A percentile compares a stretch with the other conserved stretches of the same genome.
Evolutionary conservation across 495 filamentous ascomycete genomes (phyloP).

Genomic region (Amphirosellinia nigrospora): DNA sequence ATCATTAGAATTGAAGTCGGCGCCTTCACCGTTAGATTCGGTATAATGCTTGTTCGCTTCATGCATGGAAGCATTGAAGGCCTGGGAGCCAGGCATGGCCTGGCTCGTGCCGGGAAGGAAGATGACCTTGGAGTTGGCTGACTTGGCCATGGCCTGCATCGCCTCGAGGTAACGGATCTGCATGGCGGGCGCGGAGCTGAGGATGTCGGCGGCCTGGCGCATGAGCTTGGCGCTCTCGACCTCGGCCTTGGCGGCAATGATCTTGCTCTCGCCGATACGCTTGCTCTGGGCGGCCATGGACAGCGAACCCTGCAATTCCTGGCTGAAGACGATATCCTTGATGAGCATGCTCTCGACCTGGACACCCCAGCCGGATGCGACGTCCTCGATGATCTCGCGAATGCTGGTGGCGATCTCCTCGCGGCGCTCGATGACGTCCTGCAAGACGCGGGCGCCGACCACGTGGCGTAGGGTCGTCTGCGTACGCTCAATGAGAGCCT

Average conservation of each 20-base stretch:
- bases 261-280: slow-evolving; percentile 97
- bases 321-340: slow-evolving; percentile 98
- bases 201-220: slow-evolving; percentile 96
- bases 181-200: slow-evolving; percentile 94
- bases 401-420: slow-evolving; percentile 96
- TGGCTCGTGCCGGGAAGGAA: slow-evolving; percentile 77
- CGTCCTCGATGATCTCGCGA: slow-evolving; percentile 96
- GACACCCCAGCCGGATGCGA: slow-evolving; percentile 92
- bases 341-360: slow-evolving; percentile 98
- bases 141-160: slow-evolving; percentile 99
- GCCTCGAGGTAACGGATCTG: slow-evolving; percentile 98
- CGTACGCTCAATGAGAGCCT: slow-evolving; percentile 95
- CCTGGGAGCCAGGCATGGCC: slow-evolving; percentile 62
- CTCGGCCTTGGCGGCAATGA: slow-evolving; percentile 95
- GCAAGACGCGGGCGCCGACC: slow-evolving; percentile 92
- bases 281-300: slow-evolving; percentile 99
- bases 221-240: slow-evolving; percentile 97
- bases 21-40: slow-evolving; percentile 27
- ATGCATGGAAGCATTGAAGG: slow-evolving; percentile 42
- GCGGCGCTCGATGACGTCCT: slow-evolving; percentile 98
- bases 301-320: slow-evolving; percentile 94
- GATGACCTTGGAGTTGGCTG: slow-evolving; percentile 94
- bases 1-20: slow-evolving; percentile 57
- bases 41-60: slow-evolving; percentile 33
- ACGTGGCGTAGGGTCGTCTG: slow-evolving; percentile 98